Base-by-base conservation (phyloP, 352 stramenopile genomes). In the Hyaloperonospora brassicae region DNA sequence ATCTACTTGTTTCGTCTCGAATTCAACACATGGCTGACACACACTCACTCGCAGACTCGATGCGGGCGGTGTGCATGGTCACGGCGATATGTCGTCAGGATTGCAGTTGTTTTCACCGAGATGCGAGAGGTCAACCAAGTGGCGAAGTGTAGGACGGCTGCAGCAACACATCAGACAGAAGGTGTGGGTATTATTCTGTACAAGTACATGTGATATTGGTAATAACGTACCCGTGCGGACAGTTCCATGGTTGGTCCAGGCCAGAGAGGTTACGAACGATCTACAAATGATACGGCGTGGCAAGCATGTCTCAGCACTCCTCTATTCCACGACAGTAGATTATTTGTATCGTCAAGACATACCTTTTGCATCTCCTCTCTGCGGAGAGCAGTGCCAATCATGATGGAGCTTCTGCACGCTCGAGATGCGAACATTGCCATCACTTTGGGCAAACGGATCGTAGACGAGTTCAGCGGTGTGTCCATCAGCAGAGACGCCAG, bases 171-270 rank as follows among this genome's bases (percentile, higher is more conserved):
- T 30, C 14, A 61, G 12, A 27, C 25, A 25, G 2, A 38, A 38
- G 13, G 14, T 39, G n/a, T 24, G 14, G 14, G 5, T 8, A n/a
- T 38, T n/a, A 39, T 36, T 13, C 23, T 21, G 23, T 35, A 46
- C 11, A 34, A 21, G 36, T 42, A 42, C 36, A 42, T 21, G 14
- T 21, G 36, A 21, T 42, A 21, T 42, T 4, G 10, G 10, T n/a
- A n/a, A 12, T 42, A 31, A 12, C 68, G 36, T 75, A 89, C 80
- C 88, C 88, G 45, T 97, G 88, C 2, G 88, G 87, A 73, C 94
- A 98, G 62, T 98, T 98, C 95, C 95, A 98, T 7, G 96, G 95
- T 46, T 95, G 84, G 25, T 98, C 87, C 10, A 98, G 68, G 10
- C 77, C 66, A 2, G 82, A 77, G 31, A 98, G 76, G 47, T 97